Percentiles rank a stretch among this genome's conserved stretches.
phyloP scores from a whole-genome alignment of 345 rosid genomes.

The Eucalyptus grandis region DNA sequence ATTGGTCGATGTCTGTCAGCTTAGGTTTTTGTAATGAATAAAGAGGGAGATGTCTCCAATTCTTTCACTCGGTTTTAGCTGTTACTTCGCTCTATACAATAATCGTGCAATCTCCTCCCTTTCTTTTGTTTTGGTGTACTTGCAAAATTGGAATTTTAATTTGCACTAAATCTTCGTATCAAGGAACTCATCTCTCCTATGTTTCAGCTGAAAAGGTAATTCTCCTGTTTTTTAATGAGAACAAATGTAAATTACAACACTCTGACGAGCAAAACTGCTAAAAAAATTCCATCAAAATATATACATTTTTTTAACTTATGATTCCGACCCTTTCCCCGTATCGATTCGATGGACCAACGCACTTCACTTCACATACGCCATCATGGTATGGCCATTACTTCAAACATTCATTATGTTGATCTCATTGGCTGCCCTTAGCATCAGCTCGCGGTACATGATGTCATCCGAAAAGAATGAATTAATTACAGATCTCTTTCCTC shows the following conservation, averaged over 20 bases:
- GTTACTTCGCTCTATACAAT: background rate
- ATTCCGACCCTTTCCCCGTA: background rate
- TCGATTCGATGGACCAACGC: background rate
- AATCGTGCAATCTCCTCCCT: background rate
- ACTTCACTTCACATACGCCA: background rate
- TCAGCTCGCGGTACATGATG: background rate
- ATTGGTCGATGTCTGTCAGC: background rate
- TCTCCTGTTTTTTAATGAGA: background rate
- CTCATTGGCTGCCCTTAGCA: background rate
- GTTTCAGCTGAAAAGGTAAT: background rate
- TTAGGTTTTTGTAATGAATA: background rate
- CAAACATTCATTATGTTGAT: background rate
- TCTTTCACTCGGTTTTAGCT: background rate
- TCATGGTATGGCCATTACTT: background rate
- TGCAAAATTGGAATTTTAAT: background rate
- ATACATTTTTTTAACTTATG: background rate
- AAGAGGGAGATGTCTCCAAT: background rate
- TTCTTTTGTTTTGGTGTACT: background rate
- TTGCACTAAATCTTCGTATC: background rate
- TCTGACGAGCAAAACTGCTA: background rate
- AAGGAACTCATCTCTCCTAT: background rate
- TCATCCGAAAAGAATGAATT: background rate
- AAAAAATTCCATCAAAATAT: background rate
- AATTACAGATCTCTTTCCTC: background rate
- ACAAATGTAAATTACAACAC: background rate